phyloP scores from a whole-genome alignment of 2,329 filamentous ascomycete genomes.

The Parascedosporium putredinis region DNA sequence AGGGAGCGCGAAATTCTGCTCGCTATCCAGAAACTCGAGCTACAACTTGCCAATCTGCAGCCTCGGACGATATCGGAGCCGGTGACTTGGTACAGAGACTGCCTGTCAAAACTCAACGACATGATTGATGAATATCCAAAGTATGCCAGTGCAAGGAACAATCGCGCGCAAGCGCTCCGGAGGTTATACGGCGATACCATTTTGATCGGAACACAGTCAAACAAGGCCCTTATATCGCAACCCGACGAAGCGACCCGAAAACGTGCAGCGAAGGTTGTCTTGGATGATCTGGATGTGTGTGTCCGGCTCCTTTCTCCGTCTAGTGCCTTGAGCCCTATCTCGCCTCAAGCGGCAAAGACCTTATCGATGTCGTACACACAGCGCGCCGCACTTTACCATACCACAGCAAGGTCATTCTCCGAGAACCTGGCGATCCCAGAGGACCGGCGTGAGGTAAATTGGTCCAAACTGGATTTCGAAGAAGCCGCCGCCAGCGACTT shows the following conservation, averaged over 20 bases:
- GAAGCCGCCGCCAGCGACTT: conserved; percentile 53
- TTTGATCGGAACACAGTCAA: conserved; percentile 31
- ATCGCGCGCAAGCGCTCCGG: conserved; percentile 58
- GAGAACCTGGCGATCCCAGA: conserved; percentile 25
- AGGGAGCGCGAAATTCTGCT: conserved; percentile 44
- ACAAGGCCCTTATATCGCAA: conserved; percentile 28
- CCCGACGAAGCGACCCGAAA: conserved; percentile 26
- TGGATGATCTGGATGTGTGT: conserved; percentile 46
- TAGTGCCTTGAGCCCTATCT: conserved; percentile 41
- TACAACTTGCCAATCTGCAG: conserved; percentile 35
- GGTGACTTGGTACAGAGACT: conserved; percentile 33
- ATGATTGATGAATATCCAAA: conserved; percentile 48
- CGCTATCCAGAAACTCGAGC: conserved; percentile 44
- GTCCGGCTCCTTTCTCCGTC: conserved; percentile 48
- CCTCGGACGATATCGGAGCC: conserved; percentile 27
- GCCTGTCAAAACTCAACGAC: conserved; percentile 37
- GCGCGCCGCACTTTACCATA: conserved; percentile 53
- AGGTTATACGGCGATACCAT: conserved; percentile 52
- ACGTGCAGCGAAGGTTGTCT: conserved; percentile 27
- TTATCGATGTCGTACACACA: conserved; percentile 64
- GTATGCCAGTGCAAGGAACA: conserved; percentile 66
- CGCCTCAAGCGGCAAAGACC: conserved; percentile 53
- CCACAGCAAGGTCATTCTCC: conserved; percentile 39
- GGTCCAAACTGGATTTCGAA: conserved; percentile 48
- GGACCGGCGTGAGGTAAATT: conserved; percentile 32